Percentiles rank a stretch among this genome's conserved stretches.
phyloP scores from a whole-genome alignment of 2,329 filamentous ascomycete genomes.

The Penicillium sp. region DNA sequence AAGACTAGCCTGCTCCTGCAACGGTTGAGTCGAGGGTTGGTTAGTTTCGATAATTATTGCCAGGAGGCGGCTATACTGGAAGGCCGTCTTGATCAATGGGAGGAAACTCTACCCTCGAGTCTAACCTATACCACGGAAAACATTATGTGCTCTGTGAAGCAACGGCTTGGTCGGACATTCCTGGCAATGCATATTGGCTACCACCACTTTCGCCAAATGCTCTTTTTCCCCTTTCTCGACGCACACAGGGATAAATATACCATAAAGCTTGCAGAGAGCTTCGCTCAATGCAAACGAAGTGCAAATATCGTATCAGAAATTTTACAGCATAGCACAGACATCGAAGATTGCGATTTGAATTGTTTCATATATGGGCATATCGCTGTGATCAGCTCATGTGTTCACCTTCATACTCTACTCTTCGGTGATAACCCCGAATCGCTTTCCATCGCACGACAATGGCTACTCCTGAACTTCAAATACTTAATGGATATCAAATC shows the following conservation, averaged over 20 bases:
- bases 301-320: constrained; percentile 21
- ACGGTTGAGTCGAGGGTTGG: constrained; percentile 15
- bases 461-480: constrained; percentile 22
- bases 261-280: neutral
- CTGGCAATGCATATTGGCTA: constrained; percentile 26
- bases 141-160: constrained; percentile 12
- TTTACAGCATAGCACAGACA: constrained; percentile 14
- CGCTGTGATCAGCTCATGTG: constrained; percentile 24
- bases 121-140: constrained; percentile 17
- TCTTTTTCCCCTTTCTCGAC: constrained; percentile 25
- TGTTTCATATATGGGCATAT: constrained; percentile 25
- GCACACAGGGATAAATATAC: constrained; percentile 3
- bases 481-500: constrained; percentile 24
- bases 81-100: constrained; percentile 19
- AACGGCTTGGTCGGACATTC: constrained; percentile 22
- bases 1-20: constrained; percentile 17
- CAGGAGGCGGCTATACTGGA: constrained; percentile 12
- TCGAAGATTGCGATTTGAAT: constrained; percentile 20
- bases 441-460: constrained; percentile 14
- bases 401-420: constrained; percentile 23
- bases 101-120: constrained; percentile 10
- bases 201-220: constrained; percentile 26
- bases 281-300: constrained; percentile 19
- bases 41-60: constrained; percentile 21
- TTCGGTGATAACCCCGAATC: constrained; percentile 18